Percentiles rank a stretch among this genome's conserved stretches.
Evolutionary conservation across 2,329 filamentous ascomycete species (phyloP).

Genomic region (Fusarium scirpi): DNA sequence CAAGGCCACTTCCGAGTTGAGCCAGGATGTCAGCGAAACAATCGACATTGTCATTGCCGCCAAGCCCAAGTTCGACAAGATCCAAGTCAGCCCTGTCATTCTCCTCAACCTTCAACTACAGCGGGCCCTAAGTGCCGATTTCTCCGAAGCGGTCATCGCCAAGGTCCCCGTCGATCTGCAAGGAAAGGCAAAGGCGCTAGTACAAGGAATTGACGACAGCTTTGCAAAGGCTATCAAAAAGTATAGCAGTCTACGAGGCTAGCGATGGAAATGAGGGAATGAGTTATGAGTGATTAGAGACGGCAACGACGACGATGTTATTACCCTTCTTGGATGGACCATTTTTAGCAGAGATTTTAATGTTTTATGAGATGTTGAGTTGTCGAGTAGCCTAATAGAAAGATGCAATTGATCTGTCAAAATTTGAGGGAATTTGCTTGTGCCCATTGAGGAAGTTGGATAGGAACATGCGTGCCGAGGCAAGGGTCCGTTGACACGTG

Average conservation of each 20-base stretch:
- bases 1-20: slow-evolving; percentile 52
- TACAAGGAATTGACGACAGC: slow-evolving; percentile 53
- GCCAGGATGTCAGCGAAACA: slow-evolving; percentile 53
- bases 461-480: slow-evolving; percentile 22
- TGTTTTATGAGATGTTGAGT: slow-evolving; percentile 19
- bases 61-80: slow-evolving; percentile 59
- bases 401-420: slow-evolving; percentile 7
- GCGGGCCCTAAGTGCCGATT: slow-evolving; percentile 54
- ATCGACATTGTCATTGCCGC: slow-evolving; percentile 54
- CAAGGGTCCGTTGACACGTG: slow-evolving; percentile 20
- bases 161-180: slow-evolving; percentile 56
- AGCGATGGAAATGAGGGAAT: slow-evolving; percentile 2
- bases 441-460: slow-evolving; percentile 27
- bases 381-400: slow-evolving; percentile 25
- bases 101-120: slow-evolving; percentile 57
- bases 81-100: slow-evolving; percentile 58
- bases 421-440: slow-evolving; percentile 23
- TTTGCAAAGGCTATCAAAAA: slow-evolving; percentile 55
- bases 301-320: slow-evolving; percentile 14
- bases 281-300: slow-evolving; percentile 20
- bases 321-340: slow-evolving; percentile 29
- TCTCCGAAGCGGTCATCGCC: slow-evolving; percentile 53
- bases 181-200: slow-evolving; percentile 51
- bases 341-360: slow-evolving; percentile 37
- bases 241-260: slow-evolving; percentile 43